Conservation (phyloP, 768 basidiomycete species). For the Suillus tomentosus region DNA sequence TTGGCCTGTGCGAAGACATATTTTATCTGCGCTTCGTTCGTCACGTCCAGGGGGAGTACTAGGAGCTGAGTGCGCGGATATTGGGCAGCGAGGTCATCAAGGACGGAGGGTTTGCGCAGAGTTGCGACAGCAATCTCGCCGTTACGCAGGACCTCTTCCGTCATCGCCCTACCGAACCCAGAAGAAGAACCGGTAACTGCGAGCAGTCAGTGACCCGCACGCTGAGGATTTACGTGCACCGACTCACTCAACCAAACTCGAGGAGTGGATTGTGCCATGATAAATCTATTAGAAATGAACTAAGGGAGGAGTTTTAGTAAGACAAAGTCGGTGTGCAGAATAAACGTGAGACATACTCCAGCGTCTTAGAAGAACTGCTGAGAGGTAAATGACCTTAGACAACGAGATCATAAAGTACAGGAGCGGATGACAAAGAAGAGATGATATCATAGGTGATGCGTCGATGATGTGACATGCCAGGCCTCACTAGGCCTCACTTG, state of each 20-base stretch:
- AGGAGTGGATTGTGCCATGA: not conserved
- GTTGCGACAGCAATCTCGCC: slow-evolving; percentile 46
- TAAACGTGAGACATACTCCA: not conserved
- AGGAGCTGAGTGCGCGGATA: slow-evolving; percentile 20
- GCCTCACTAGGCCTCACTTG: no score
- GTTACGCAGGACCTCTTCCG: slow-evolving; percentile 32
- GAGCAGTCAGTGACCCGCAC: not conserved
- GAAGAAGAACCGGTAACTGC: slow-evolving; percentile 44
- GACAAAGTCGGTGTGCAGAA: not conserved
- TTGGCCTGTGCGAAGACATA: slow-evolving; percentile 26
- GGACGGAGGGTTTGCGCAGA: slow-evolving; percentile 38
- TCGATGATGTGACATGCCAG: no score
- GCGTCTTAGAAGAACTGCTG: not conserved
- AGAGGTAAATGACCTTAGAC: not conserved
- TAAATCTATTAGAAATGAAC: not conserved
- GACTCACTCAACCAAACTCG: not conserved
- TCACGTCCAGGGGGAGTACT: slow-evolving; percentile 32
- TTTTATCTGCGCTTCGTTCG: slow-evolving; percentile 19
- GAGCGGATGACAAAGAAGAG: not conserved
- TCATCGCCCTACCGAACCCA: slow-evolving; percentile 39
- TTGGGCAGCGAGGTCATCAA: slow-evolving; percentile 16
- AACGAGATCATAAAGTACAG: not conserved
- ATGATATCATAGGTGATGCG: not conserved
- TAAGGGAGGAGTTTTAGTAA: not conserved
- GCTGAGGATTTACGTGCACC: not conserved